Percentiles rank a stretch among this genome's conserved stretches.
These are phyloP conservation scores for Aspergillus sojae DNA, from an alignment of 2,329 filamentous ascomycete genomes.

Conservation along the genomic window DNA sequence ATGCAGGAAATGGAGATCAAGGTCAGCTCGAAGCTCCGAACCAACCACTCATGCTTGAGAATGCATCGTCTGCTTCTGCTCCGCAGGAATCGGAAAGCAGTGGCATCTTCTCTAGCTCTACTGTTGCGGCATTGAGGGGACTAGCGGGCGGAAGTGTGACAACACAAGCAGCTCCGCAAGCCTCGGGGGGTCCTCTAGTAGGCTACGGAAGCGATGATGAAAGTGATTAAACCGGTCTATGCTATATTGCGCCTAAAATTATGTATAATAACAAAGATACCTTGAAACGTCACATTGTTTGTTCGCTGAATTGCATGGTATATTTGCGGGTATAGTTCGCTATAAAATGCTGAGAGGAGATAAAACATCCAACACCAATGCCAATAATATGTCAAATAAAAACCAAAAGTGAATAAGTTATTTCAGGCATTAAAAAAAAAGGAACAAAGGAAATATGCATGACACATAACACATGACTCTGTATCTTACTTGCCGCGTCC, in stretches of 20 bases:
- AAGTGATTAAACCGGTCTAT: slow-evolving; percentile 52
- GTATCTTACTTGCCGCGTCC: slow-evolving; percentile 32
- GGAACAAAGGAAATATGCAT: slow-evolving; percentile 16
- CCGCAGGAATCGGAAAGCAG: slow-evolving; percentile 42
- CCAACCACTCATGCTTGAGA: slow-evolving; percentile 51
- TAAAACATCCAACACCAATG: slow-evolving; percentile 3
- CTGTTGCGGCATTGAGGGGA: slow-evolving; percentile 74
- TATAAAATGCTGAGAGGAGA: slow-evolving; percentile 18
- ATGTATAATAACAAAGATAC: slow-evolving; percentile 41
- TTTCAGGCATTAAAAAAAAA: slow-evolving; percentile 13
- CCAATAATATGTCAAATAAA: slow-evolving; percentile 4
- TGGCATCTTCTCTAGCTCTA: slow-evolving; percentile 80
- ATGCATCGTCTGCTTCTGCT: slow-evolving; percentile 44
- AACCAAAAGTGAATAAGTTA: slow-evolving; percentile 18
- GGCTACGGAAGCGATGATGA: slow-evolving; percentile 91
- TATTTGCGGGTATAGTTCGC: slow-evolving; percentile 25
- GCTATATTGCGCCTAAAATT: slow-evolving; percentile 1
- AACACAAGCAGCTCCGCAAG: slow-evolving; percentile 47
- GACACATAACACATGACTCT: slow-evolving; percentile 16
- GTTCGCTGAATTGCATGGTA: slow-evolving; percentile 15
- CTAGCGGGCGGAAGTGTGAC: slow-evolving; percentile 47
- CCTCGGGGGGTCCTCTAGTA: slow-evolving; percentile 70
- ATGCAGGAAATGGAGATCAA: slow-evolving; percentile 58
- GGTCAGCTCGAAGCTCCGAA: slow-evolving; percentile 59
- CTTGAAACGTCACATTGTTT: slow-evolving; percentile 21